Evolutionary conservation across 192 early-diverging fungal genomes (phyloP), one percentile per base, ranked within the genome.

Genomic region (Entomortierella lignicola): DNA sequence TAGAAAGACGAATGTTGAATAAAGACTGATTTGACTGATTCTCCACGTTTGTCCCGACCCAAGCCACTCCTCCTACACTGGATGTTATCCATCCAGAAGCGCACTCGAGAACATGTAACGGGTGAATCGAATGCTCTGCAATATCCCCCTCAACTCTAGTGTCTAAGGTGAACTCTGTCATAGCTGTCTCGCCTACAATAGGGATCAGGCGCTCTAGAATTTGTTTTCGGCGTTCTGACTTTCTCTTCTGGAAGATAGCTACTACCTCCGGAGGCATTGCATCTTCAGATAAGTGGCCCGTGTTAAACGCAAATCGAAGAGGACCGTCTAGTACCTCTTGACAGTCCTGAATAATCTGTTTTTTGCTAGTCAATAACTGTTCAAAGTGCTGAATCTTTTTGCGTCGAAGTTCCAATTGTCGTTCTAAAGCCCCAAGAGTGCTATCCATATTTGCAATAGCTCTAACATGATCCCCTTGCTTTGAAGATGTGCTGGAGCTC

Each of bases 331-430:
- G 34, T 39, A 60, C 11, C 13, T 53, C 63, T 23, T 65, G 71
- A 44, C 62, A 73, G 10, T 32, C 30, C 27, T 73, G 71, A 27
- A 74, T 54, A 18, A 66, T 56, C 20, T 74, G 62, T 13, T 20
- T 43, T 52, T 74, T 74, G 26, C 59, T 62, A 50, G 23, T 15
- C 10, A 74, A 59, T 1, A 58, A 55, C 8, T 48, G 17, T 12
- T 64, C 47, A 3, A 74, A 18, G 15, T 52, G 57, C 20, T 55
- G 29, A 12, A 55, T 48, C 25, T 27, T 56, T 29, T 67, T 60
- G 20, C 29, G 64, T 37, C 31, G 55, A 8, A 55, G 31, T 2
- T 66, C 64, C n/a, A 62, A 18, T 34, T 74, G 72, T n/a, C 48
- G 13, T 20, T 43, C 43, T 21, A 74, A 12, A 20, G 58, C 34